Conservation (phyloP, 2,329 filamentous ascomycete species). For the Ophiocordyceps sinensis region DNA sequence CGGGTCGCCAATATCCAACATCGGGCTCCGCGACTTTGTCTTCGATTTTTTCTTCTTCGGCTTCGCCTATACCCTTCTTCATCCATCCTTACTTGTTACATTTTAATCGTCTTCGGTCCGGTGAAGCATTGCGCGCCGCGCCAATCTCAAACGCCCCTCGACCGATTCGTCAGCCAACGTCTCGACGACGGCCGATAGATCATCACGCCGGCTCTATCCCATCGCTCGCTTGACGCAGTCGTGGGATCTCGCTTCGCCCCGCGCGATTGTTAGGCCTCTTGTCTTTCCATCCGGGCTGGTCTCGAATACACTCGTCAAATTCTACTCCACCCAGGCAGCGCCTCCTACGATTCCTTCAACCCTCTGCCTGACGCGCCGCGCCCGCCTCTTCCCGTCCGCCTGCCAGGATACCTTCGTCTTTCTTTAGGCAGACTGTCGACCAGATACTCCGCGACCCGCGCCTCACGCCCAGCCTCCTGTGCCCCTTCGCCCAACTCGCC, state of each 20-base stretch:
- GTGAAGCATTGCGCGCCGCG: conserved; percentile 7
- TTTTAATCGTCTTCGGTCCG: conserved; percentile 9
- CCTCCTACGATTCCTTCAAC: conserved; percentile 8
- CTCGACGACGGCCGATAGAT: conserved; percentile 23
- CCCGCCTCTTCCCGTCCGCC: neutral
- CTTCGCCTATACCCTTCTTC: conserved; percentile 3
- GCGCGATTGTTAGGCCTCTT: conserved; percentile 11
- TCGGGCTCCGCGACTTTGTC: conserved; percentile 4
- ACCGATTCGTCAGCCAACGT: conserved; percentile 14
- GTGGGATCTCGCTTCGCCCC: conserved; percentile 16
- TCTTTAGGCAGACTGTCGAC: neutral
- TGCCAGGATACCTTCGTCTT: neutral
- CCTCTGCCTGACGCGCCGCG: neutral
- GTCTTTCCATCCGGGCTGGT: conserved; percentile 29
- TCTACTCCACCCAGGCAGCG: conserved; percentile 16
- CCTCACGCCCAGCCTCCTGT: neutral
- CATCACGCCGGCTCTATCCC: conserved; percentile 14
- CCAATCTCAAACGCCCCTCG: conserved; percentile 10
- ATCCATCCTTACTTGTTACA: conserved; percentile 1
- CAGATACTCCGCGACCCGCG: neutral
- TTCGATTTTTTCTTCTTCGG: conserved; percentile 10
- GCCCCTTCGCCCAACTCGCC: neutral
- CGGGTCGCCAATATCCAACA: conserved; percentile 3
- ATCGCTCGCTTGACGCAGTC: conserved; percentile 32
- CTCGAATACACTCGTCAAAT: conserved; percentile 22